Conservation (phyloP, 2,329 filamentous ascomycete species). For the Fusarium begoniae region DNA sequence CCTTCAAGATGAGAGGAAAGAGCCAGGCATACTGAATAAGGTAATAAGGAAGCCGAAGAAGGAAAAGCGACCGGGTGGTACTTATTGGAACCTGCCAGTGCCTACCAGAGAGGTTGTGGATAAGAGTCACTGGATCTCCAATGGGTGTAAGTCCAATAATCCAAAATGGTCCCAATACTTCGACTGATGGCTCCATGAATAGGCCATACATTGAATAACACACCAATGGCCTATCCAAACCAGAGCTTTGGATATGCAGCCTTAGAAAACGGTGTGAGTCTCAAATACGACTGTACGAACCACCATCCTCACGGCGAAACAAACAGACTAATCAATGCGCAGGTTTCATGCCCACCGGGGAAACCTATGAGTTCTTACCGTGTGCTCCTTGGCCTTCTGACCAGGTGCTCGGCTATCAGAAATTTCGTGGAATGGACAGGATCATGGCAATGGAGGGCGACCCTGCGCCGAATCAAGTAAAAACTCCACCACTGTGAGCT, state of each 20-base stretch:
- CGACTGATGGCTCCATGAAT: background rate
- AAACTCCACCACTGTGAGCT: background rate
- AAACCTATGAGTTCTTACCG: too few species aligned
- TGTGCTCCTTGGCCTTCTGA: too few species aligned
- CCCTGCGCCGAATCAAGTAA: accelerated
- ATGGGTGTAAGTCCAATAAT: background rate
- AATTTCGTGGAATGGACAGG: background rate
- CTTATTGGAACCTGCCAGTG: too few species aligned
- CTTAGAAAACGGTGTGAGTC: accelerated
- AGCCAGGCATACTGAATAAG: too few species aligned
- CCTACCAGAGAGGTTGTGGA: background rate
- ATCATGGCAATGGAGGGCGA: background rate
- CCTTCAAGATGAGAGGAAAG: too few species aligned
- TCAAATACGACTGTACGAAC: background rate
- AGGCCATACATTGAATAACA: background rate
- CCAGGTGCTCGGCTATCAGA: too few species aligned
- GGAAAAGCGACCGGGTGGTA: too few species aligned
- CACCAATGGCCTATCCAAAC: background rate
- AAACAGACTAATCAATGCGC: accelerated
- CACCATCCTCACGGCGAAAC: background rate
- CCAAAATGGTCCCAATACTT: accelerated
- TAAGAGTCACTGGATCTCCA: accelerated
- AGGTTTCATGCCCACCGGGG: background rate
- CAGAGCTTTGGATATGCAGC: background rate
- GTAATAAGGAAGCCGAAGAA: too few species aligned